phyloP scores from a whole-genome alignment of 106 monocot genomes.

The Gastrodia elata region DNA sequence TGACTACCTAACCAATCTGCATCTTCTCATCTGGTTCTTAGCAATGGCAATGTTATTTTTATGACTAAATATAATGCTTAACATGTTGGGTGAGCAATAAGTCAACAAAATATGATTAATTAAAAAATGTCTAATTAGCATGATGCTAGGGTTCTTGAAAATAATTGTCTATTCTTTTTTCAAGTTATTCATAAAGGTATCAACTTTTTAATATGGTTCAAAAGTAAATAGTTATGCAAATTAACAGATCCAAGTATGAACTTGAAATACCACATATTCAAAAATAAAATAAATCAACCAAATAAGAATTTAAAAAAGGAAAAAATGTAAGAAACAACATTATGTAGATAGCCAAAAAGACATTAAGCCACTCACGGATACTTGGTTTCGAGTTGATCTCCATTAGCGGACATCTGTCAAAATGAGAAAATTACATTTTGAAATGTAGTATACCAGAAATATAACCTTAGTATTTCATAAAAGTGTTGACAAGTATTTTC shows the following conservation, averaged over 20 bases:
- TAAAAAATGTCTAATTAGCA: too few relatives aligned
- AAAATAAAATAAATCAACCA: not conserved
- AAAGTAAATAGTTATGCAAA: not conserved
- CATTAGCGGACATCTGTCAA: constrained; percentile 66
- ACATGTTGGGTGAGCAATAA: not conserved
- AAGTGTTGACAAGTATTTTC: not conserved
- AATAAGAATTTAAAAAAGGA: not conserved
- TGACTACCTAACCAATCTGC: too few relatives aligned
- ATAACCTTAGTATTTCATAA: not conserved
- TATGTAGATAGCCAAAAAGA: not conserved
- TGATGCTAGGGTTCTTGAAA: too few relatives aligned
- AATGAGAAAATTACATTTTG: constrained; percentile 7
- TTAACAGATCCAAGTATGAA: not conserved
- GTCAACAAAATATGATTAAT: not conserved
- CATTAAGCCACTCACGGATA: constrained; percentile 61
- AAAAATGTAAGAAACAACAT: not conserved
- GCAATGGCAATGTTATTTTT: too few relatives aligned
- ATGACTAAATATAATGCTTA: too few relatives aligned
- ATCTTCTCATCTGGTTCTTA: too few relatives aligned
- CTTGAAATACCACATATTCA: not conserved
- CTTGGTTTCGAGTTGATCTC: constrained; percentile 80
- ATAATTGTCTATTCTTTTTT: not conserved
- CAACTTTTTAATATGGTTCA: not conserved
- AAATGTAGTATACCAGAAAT: not conserved
- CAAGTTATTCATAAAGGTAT: not conserved